Percentiles rank a stretch among this genome's conserved stretches.
Evolutionary conservation across 257 asterid species (phyloP).

Genomic region (Gentiana straminea): DNA sequence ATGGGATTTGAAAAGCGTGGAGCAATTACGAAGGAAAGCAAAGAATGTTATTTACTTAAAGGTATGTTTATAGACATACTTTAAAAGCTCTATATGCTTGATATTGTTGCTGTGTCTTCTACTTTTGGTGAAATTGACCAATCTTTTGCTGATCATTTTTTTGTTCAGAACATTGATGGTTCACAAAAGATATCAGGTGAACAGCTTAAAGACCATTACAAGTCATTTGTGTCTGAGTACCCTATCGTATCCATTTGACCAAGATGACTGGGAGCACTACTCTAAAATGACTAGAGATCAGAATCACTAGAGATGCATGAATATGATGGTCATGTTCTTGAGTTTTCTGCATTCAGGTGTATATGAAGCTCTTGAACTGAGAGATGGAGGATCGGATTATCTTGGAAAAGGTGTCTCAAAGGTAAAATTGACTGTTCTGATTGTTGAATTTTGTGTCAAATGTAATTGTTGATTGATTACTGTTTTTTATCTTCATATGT

Average conservation of each 20-base stretch:
- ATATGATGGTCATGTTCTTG: neutral
- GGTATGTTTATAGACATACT: too few species aligned
- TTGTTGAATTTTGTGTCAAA: neutral
- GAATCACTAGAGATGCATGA: too few species aligned
- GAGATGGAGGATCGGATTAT: slow-evolving; percentile 97
- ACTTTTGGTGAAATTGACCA: too few species aligned
- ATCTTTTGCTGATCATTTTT: too few species aligned
- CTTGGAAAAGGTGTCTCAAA: slow-evolving; percentile 97
- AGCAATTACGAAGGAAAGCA: too few species aligned
- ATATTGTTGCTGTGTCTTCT: too few species aligned
- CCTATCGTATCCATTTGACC: slow-evolving; percentile 93
- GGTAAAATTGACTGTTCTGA: slow-evolving; percentile 22
- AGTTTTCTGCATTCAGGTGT: slow-evolving; percentile 33
- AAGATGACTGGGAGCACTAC: slow-evolving; percentile 93
- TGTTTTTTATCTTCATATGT: slow-evolving; percentile 1
- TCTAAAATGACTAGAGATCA: slow-evolving; percentile 56
- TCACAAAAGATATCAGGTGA: slow-evolving; percentile 79
- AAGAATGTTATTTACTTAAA: too few species aligned
- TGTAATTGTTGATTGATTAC: slow-evolving; percentile 3
- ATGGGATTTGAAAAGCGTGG: too few species aligned
- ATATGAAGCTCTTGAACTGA: slow-evolving; percentile 90
- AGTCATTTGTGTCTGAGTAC: slow-evolving; percentile 69
- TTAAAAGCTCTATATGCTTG: too few species aligned
- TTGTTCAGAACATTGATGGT: slow-evolving; percentile 64
- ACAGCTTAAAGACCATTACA: slow-evolving; percentile 85